Conservation (phyloP, 768 basidiomycete species). For the Tricholoma saponaceum region DNA sequence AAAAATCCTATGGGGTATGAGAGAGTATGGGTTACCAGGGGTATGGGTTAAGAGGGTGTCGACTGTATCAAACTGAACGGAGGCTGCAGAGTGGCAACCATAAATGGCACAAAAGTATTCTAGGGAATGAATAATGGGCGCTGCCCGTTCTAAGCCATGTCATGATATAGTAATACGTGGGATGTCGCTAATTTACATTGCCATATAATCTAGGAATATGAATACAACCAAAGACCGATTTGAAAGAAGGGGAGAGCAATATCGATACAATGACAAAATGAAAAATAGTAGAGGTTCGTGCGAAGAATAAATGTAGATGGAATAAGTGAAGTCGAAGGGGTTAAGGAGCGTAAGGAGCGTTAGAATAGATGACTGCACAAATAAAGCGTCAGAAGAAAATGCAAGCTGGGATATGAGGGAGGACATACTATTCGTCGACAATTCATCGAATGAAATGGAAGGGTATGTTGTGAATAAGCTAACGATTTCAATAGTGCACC, state of each 20-base stretch:
- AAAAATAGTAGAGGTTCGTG: not conserved
- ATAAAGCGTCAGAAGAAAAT: not conserved
- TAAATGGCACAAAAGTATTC: too few species aligned
- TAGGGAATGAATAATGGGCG: too few species aligned
- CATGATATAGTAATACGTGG: not conserved
- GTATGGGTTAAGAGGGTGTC: too few species aligned
- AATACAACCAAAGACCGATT: not conserved
- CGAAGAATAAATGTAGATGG: not conserved
- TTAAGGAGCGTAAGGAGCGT: not conserved
- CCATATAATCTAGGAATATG: too few species aligned
- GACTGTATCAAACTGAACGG: too few species aligned
- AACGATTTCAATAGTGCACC: not conserved
- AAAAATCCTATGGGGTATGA: too few species aligned
- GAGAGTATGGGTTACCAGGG: too few species aligned
- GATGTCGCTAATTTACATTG: constrained; percentile 1
- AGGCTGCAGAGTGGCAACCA: too few species aligned
- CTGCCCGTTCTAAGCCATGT: not conserved
- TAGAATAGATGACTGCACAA: not conserved
- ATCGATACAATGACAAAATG: not conserved
- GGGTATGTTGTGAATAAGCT: not conserved
- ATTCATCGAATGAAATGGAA: not conserved
- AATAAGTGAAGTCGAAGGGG: constrained; percentile 1
- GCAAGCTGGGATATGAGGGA: not conserved
- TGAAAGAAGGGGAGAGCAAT: not conserved
- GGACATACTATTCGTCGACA: not conserved